Evolutionary conservation across 805 yeast genomes (phyloP).

Genomic region (Pichia membranifaciens): DNA sequence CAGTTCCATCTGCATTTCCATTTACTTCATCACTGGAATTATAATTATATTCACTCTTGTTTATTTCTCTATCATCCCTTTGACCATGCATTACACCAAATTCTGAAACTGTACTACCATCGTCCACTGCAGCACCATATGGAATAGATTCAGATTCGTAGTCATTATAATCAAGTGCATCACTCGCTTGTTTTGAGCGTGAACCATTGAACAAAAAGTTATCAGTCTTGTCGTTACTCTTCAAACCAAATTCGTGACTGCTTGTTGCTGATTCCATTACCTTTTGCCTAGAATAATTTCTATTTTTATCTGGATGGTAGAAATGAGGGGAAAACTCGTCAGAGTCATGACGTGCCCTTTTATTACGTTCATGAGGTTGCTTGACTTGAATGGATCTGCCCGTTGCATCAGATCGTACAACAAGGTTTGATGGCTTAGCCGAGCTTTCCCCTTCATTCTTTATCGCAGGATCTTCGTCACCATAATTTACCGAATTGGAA

Average conservation of each 20-base stretch:
- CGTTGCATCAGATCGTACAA: neutral
- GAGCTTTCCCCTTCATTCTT: neutral
- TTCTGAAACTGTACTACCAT: neutral
- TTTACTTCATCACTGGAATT: neutral
- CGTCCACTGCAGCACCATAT: neutral
- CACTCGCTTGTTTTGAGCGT: neutral
- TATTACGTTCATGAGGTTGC: neutral
- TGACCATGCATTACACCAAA: conserved; percentile 1
- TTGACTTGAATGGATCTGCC: neutral
- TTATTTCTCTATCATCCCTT: neutral
- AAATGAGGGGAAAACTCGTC: conserved; percentile 2
- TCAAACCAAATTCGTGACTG: neutral
- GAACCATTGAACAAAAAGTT: too few species aligned
- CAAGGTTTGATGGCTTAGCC: neutral
- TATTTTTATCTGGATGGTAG: conserved; percentile 5
- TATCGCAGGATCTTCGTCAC: neutral
- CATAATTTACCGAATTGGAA: neutral
- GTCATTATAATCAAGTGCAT: neutral
- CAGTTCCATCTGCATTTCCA: conserved; percentile 1
- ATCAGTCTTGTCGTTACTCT: too few species aligned
- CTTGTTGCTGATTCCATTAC: conserved; percentile 8
- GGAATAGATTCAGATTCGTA: neutral
- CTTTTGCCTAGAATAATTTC: conserved; percentile 4
- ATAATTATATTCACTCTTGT: neutral
- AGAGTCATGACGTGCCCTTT: neutral